Conservation (phyloP, 192 early-diverging fungal genomes). For the Chytriomyces sp. region DNA sequence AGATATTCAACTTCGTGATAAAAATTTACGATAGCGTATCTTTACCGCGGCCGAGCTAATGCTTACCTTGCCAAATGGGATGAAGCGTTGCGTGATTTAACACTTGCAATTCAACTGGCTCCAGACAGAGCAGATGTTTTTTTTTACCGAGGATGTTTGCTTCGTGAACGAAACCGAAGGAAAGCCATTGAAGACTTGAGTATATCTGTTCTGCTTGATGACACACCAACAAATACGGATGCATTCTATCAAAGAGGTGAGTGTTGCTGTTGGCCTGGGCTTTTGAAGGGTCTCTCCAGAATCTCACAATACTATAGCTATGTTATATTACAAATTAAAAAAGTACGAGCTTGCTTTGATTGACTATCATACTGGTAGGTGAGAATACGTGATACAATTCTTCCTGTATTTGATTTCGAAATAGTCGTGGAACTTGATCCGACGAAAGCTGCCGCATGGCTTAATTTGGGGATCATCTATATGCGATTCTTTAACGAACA, state of each 20-base stretch:
- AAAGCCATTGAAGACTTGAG: slow-evolving; percentile 57
- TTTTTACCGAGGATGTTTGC: slow-evolving; percentile 52
- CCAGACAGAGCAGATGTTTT: slow-evolving; percentile 45
- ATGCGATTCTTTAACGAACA: slow-evolving; percentile 50
- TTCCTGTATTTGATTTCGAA: background rate
- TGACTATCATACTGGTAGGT: slow-evolving; percentile 46
- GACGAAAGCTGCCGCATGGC: slow-evolving; percentile 36
- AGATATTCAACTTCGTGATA: too few species aligned
- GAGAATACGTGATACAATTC: slow-evolving; percentile 4
- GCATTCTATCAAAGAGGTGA: slow-evolving; percentile 53
- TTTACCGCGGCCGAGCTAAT: slow-evolving; percentile 45
- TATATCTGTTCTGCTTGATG: slow-evolving; percentile 51
- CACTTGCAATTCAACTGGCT: slow-evolving; percentile 45
- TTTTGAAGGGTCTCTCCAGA: background rate
- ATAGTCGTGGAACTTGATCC: slow-evolving; percentile 51
- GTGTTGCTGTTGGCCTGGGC: background rate
- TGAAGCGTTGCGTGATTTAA: slow-evolving; percentile 52
- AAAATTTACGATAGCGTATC: too few species aligned
- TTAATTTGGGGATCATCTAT: slow-evolving; percentile 53
- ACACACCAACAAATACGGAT: slow-evolving; percentile 36
- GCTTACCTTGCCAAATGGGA: slow-evolving; percentile 48
- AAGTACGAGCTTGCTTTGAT: slow-evolving; percentile 48
- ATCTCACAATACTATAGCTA: slow-evolving; percentile 19
- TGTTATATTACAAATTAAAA: slow-evolving; percentile 50
- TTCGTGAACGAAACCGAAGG: slow-evolving; percentile 43